Evolutionary conservation across 2,329 filamentous ascomycete genomes (phyloP), one percentile per base, ranked within the genome.

Genomic region (Aplosporella prunicola): DNA sequence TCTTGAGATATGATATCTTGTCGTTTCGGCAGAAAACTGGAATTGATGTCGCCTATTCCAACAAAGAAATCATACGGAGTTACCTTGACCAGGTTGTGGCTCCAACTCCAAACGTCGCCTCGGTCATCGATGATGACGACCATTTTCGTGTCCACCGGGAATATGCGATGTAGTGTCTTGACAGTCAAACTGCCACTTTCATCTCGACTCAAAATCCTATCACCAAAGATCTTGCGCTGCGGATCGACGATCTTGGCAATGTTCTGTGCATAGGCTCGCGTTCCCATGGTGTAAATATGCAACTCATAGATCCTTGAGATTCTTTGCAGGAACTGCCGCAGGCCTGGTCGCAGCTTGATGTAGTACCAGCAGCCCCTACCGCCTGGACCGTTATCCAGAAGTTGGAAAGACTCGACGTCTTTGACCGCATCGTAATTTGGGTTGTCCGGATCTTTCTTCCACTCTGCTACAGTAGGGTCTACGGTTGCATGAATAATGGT

Each of bases 241-340:
- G 89, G 89, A 52, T 98, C 91, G 44, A 98, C 83, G 45, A 98
- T 89, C 48, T 82, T 81, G 24, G 87, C 87, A 49, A 98, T 93
- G 43, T 85, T 82, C 49, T 88, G 72, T 8, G 91, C 91, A 56
- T 98, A 98, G n/a, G 89, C 85, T 45, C 91, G 77, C 15, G 91
- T 98, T 40, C 89, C 91, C 91, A 98, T 98, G 28, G 91, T 98
- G 66, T 98, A 98, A 45, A 98, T 89, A 58, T 98, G 91, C 52
- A 96, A 69, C 64, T 98, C 91, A 63, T 91, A 98, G 51, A 91
- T 67, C 51, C 79, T 72, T 1, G 86, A 76, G 32, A 95, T 72
- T 35, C 76, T 74, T 41, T 82, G 69, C 32, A 98, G 69, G 53
- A 98, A 98, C 27, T 81, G 74, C 44, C 77, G 69, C 34, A 96